Conservation (phyloP, 2,329 filamentous ascomycete genomes). For the Hymenoscyphus albidus region DNA sequence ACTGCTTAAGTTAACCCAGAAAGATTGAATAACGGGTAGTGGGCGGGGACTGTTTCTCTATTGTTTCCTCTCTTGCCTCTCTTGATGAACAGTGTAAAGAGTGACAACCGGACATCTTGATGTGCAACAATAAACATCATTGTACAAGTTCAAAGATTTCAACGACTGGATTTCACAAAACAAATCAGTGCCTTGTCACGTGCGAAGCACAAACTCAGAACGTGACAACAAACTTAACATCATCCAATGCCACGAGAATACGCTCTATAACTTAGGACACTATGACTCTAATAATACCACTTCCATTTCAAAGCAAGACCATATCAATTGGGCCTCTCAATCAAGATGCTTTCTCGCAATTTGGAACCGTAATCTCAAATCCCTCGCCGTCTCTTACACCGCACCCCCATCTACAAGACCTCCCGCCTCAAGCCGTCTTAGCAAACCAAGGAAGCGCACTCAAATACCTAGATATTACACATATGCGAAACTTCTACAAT, state of each 20-base stretch:
- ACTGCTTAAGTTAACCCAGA: too few species aligned
- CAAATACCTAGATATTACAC: conserved; percentile 80
- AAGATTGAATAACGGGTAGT: too few species aligned
- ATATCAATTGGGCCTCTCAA: conserved; percentile 65
- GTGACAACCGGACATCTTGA: too few species aligned
- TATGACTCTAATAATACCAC: not conserved
- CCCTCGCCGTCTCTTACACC: conserved; percentile 57
- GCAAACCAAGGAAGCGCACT: conserved; percentile 86
- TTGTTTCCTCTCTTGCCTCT: too few species aligned
- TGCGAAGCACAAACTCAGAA: not conserved
- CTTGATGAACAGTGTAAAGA: too few species aligned
- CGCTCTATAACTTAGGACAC: not conserved
- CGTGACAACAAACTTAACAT: not conserved
- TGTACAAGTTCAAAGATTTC: too few species aligned
- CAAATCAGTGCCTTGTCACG: not conserved
- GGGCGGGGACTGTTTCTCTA: too few species aligned
- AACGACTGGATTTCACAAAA: too few species aligned
- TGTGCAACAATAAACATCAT: too few species aligned
- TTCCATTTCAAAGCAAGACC: conserved; percentile 11
- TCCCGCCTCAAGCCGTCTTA: conserved; percentile 47
- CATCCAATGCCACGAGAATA: not conserved
- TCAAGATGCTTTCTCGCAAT: conserved; percentile 65
- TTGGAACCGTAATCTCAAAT: conserved; percentile 79
- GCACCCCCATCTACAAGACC: conserved; percentile 35
- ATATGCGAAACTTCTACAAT: conserved; percentile 66